A percentile compares a stretch with the other conserved stretches of the same genome.
Evolutionary conservation across 306 rosid genomes (phyloP).

Genomic region (Lathyrus aphaca): DNA sequence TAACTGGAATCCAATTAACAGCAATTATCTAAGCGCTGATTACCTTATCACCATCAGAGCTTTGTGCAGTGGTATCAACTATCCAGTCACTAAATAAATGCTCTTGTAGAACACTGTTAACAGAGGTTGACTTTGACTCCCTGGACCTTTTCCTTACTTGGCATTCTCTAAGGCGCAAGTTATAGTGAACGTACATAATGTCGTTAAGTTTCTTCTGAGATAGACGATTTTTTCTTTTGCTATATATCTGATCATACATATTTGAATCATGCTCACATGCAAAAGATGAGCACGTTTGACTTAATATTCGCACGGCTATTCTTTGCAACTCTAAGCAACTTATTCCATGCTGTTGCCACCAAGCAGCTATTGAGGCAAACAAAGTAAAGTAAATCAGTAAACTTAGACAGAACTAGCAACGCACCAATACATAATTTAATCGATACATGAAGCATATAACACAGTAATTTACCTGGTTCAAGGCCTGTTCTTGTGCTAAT

Average conservation of each 20-base stretch:
- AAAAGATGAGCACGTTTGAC: conserved; percentile 88
- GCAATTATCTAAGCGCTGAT: conserved; percentile 19
- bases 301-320: conserved; percentile 83
- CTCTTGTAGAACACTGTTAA: conserved; percentile 55
- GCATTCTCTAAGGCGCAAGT: conserved; percentile 83
- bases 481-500: conserved; percentile 91
- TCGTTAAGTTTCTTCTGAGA: conserved; percentile 82
- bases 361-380: conserved; percentile 64
- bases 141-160: conserved; percentile 67
- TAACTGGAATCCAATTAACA: conserved; percentile 9
- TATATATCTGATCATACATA: conserved; percentile 63
- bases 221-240: conserved; percentile 59
- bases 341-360: conserved; percentile 99
- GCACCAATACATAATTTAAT: conserved; percentile 23
- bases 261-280: conserved; percentile 87
- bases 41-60: conserved; percentile 71
- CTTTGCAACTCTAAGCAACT: conserved; percentile 90
- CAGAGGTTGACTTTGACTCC: conserved; percentile 53
- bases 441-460: conserved; percentile 14
- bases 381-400: conserved; percentile 35
- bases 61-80: conserved; percentile 56
- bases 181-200: conserved; percentile 77
- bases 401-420: conserved; percentile 13
- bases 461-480: conserved; percentile 72
- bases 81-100: conserved; percentile 79